Conservation (phyloP, 345 rosid genomes). For the Punica granatum region DNA sequence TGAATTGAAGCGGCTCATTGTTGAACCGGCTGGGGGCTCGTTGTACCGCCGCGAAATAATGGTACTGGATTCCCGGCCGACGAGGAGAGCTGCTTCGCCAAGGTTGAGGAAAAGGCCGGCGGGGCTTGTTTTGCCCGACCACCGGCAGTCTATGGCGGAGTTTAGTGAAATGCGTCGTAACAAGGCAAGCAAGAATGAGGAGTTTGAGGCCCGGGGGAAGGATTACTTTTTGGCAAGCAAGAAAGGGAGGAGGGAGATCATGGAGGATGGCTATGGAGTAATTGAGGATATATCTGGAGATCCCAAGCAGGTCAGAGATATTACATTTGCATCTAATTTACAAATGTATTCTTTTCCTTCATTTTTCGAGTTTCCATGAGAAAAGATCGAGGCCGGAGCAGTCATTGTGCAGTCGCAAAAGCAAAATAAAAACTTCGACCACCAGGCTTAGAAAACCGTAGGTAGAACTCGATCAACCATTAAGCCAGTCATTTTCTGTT, state of each 20-base stretch:
- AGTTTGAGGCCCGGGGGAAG: conserved; percentile 29
- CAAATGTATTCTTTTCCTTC: too few species aligned
- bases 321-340: neutral
- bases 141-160: conserved; percentile 5
- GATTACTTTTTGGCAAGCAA: conserved; percentile 31
- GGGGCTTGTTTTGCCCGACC: conserved; percentile 29
- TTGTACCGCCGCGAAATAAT: neutral
- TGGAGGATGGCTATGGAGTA: conserved; percentile 43
- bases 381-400: too few species aligned
- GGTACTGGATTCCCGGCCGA: neutral
- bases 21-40: neutral
- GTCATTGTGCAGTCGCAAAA: too few species aligned
- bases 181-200: conserved; percentile 20
- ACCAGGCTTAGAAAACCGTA: too few species aligned
- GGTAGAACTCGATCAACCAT: too few species aligned
- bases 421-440: too few species aligned
- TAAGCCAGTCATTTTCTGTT: too few species aligned
- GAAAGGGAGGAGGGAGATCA: conserved; percentile 39
- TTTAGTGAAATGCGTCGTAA: conserved; percentile 1
- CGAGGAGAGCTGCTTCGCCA: neutral
- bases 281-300: conserved; percentile 32
- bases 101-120: conserved; percentile 35
- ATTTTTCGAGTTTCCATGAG: neutral
- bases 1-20: neutral
- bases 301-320: conserved; percentile 30